Evolutionary conservation across 257 asterid species (phyloP).

Genomic region (Nicotiana paniculata): DNA sequence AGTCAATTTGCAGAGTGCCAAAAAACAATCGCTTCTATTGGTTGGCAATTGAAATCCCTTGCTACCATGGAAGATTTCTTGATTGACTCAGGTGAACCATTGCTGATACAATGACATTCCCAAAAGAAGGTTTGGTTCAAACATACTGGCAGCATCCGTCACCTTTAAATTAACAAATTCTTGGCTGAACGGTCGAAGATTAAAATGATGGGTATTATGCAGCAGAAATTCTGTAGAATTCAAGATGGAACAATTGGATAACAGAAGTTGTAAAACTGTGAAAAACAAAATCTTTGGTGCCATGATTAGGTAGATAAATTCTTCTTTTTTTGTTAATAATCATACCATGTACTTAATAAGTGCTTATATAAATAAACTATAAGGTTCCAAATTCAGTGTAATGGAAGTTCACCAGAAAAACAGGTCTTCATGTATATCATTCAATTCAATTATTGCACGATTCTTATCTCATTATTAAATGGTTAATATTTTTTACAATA

Average conservation of each 20-base stretch:
- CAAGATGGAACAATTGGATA: neutral
- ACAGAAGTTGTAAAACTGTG: neutral
- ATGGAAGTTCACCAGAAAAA: neutral
- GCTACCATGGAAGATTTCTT: conserved; percentile 57
- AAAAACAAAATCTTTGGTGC: neutral
- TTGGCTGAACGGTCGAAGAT: neutral
- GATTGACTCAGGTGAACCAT: conserved; percentile 22
- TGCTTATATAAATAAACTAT: neutral
- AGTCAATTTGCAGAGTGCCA: conserved; percentile 68
- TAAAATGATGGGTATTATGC: neutral
- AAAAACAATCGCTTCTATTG: conserved; percentile 76
- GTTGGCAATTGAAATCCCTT: conserved; percentile 67
- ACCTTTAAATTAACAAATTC: neutral
- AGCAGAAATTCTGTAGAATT: neutral
- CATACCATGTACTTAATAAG: neutral
- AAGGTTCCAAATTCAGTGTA: neutral
- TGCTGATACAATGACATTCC: neutral
- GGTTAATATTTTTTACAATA: neutral
- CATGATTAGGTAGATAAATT: neutral
- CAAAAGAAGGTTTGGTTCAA: neutral
- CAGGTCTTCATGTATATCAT: neutral
- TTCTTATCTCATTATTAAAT: neutral
- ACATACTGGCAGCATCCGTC: neutral
- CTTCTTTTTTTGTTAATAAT: neutral
- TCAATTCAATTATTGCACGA: neutral